Conservation (phyloP, 2,329 filamentous ascomycete genomes). For the Diaporthe helianthi region DNA sequence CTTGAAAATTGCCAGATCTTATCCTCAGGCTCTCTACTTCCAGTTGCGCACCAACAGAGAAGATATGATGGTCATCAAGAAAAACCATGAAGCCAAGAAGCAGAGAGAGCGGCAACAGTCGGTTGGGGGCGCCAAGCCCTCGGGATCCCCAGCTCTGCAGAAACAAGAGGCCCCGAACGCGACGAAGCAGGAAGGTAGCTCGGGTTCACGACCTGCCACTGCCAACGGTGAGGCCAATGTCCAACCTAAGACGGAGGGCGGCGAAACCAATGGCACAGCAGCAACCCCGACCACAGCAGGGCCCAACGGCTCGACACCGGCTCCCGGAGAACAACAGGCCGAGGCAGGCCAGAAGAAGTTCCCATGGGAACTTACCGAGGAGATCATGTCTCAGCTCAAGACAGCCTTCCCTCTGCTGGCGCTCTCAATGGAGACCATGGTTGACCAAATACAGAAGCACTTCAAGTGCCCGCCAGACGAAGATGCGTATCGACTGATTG, state of each 20-base stretch:
- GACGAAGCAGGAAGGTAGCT: conserved; percentile 44
- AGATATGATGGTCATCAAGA: conserved; percentile 92
- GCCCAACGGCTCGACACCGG: conserved; percentile 31
- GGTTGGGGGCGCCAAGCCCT: conserved; percentile 52
- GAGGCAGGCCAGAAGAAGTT: conserved; percentile 68
- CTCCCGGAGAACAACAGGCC: conserved; percentile 38
- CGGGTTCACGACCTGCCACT: conserved; percentile 56
- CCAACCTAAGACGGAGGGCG: conserved; percentile 54
- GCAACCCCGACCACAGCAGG: conserved; percentile 33
- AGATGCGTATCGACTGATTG: conserved; percentile 95
- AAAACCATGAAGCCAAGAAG: conserved; percentile 79
- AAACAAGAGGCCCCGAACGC: conserved; percentile 57
- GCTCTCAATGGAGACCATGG: conserved; percentile 99
- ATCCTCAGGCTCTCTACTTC: conserved; percentile 96
- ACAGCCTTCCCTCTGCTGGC: conserved; percentile 96
- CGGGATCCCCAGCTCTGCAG: conserved; percentile 55
- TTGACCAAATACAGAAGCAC: conserved; percentile 97
- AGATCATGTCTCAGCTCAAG: conserved; percentile 94
- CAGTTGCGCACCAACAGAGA: conserved; percentile 91
- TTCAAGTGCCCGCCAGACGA: conserved; percentile 99
- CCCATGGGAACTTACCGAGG: conserved; percentile 96
- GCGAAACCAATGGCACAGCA: conserved; percentile 42
- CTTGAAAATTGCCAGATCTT: conserved; percentile 92
- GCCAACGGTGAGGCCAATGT: conserved; percentile 54
- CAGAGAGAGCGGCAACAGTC: conserved; percentile 58